Evolutionary conservation across 148 eudicot genomes (phyloP).

Genomic region (Amaranthus hypochondriacus): DNA sequence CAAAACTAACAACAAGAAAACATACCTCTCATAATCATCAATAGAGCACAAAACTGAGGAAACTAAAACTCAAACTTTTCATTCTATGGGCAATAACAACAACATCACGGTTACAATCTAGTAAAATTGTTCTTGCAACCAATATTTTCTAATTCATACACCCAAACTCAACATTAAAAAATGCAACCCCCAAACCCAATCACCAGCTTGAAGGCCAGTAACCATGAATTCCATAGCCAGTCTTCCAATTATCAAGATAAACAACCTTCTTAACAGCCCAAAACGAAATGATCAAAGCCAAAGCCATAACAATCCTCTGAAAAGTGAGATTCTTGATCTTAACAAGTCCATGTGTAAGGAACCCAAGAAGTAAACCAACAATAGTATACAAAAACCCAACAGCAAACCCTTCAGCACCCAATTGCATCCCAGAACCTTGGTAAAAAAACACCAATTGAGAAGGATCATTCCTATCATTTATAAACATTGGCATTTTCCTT

Average conservation of each 20-base stretch:
- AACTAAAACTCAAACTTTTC: background rate
- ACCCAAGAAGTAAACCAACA: constrained; percentile 75
- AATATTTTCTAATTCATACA: background rate
- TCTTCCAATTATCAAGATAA: constrained; percentile 92
- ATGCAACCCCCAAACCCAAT: constrained; percentile 1
- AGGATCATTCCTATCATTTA: constrained; percentile 67
- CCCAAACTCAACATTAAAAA: background rate
- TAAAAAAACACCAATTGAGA: constrained; percentile 63
- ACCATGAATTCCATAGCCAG: constrained; percentile 82
- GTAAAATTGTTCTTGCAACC: background rate
- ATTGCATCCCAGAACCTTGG: constrained; percentile 90
- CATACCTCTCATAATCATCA: background rate
- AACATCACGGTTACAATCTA: constrained; percentile 4
- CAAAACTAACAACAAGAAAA: background rate
- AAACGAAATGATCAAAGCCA: constrained; percentile 61
- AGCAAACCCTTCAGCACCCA: constrained; percentile 91
- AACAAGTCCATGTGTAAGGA: constrained; percentile 65
- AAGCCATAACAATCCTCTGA: constrained; percentile 61
- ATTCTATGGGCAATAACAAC: constrained; percentile 4
- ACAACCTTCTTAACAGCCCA: constrained; percentile 88
- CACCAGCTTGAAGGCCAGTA: constrained; percentile 91
- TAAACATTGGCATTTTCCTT: constrained; percentile 83
- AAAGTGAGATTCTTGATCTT: constrained; percentile 41
- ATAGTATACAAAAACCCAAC: constrained; percentile 75
- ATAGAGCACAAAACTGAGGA: background rate